A percentile compares a stretch with the other conserved stretches of the same genome.
Conservation (phyloP, 1,284 basidiomycete species). For the Microstroma glucosiphilum region DNA sequence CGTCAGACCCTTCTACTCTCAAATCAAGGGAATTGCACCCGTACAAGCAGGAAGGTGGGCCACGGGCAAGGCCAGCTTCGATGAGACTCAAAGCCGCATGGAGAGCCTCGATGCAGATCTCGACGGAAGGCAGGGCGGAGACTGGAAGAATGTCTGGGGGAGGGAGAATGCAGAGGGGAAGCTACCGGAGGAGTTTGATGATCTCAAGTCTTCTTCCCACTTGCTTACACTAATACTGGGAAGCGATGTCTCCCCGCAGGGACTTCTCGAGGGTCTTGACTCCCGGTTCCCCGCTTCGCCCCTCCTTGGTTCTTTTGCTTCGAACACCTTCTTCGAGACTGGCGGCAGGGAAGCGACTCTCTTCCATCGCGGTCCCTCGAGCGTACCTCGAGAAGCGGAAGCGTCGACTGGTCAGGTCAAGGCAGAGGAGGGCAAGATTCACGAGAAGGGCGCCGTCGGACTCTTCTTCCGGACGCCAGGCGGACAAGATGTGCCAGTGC, state of each 20-base stretch:
- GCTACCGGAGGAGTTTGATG: not conserved
- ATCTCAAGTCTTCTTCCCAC: not conserved
- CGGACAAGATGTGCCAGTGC: not conserved
- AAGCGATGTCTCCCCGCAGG: not conserved
- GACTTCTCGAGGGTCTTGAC: conserved; percentile 4
- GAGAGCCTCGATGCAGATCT: not conserved
- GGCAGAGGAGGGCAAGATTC: not conserved
- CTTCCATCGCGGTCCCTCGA: not conserved
- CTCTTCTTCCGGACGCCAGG: not conserved
- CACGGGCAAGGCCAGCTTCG: not conserved
- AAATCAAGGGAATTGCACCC: not conserved
- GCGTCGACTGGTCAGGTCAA: not conserved
- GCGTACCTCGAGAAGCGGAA: no score
- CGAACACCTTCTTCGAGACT: conserved; percentile 1
- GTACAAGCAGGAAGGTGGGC: not conserved
- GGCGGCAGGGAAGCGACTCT: not conserved
- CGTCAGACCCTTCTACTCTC: conserved; percentile 1
- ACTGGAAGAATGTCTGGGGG: conserved; percentile 2
- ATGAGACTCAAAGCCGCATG: not conserved
- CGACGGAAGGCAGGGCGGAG: not conserved
- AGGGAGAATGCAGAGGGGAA: not conserved
- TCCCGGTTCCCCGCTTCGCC: not conserved
- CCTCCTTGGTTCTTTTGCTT: not conserved
- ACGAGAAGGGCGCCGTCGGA: conserved; percentile 4
- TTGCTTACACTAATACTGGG: not conserved